phyloP scores from a whole-genome alignment of 108 stramenopile species.

The Cyclostephanos invisitatus region DNA sequence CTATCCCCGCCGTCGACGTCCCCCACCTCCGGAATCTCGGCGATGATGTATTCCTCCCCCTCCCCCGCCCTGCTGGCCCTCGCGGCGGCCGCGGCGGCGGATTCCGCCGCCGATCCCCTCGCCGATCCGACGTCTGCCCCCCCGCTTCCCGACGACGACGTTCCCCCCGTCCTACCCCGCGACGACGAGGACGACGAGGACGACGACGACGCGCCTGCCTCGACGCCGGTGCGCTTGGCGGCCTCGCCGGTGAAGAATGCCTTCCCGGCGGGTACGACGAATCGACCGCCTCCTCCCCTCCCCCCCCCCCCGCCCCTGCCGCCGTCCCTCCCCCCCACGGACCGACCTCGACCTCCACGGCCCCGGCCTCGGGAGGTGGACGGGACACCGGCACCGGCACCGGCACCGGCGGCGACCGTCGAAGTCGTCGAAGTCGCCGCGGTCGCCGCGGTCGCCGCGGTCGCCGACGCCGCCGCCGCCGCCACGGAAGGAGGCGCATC shows the following conservation, averaged over 20 bases:
- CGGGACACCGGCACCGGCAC: neutral
- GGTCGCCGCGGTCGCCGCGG: constrained; percentile 15
- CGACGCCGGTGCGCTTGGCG: constrained; percentile 26
- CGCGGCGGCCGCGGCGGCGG: constrained; percentile 38
- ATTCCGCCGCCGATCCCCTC: constrained; percentile 27
- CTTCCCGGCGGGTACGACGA: constrained; percentile 64
- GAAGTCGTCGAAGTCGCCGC: neutral
- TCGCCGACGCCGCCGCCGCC: constrained; percentile 18
- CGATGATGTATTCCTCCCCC: constrained; percentile 81
- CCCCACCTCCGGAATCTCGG: constrained; percentile 59
- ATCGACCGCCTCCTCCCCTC: constrained; percentile 50
- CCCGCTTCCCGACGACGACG: neutral
- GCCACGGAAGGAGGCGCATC: constrained; percentile 26
- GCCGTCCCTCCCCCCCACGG: constrained; percentile 29
- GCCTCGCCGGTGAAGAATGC: constrained; percentile 75
- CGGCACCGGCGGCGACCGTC: too few relatives aligned
- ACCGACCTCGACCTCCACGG: constrained; percentile 36
- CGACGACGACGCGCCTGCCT: constrained; percentile 22
- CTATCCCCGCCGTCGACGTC: constrained; percentile 5
- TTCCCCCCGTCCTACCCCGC: neutral
- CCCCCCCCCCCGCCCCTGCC: constrained; percentile 55
- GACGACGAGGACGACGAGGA: constrained; percentile 15
- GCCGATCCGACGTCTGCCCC: constrained; percentile 3
- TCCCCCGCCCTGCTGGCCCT: constrained; percentile 42
- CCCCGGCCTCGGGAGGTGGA: neutral